Evolutionary conservation across 495 filamentous ascomycete genomes (phyloP), one percentile per base, ranked within the genome.

Genomic region (Penicillium argentinense): DNA sequence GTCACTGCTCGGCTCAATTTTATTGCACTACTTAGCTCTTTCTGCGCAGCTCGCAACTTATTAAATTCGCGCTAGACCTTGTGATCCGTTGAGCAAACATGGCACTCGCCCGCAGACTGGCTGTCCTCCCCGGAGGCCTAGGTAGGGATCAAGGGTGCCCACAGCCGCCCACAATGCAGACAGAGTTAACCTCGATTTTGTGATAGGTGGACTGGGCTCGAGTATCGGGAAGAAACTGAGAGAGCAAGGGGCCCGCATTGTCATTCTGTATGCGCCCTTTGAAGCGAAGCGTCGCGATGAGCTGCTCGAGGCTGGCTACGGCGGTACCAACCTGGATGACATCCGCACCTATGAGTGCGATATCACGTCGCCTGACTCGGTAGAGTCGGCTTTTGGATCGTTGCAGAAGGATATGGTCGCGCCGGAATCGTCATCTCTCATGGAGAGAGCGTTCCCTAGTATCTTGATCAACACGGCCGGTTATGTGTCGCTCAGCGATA

Each of bases 381-480:
- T 72, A 1, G 55, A 69, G 26, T 51, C 59, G 8, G 67, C 60
- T 0, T 72, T 72, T 21, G 13, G 21, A 18, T 29, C 53, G 1
- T 22, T 72, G 0, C 16, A 59, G 2, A 49, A 57, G 4, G 53
- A 70, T 8, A 36, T 57, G 7, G 29, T 62, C 1, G 32, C 48
- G 0, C 49, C 60, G 2, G 28, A 42, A 2, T 52, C 54, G 7
- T 54, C 57, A 1, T 44, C 56, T 4, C 9, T 38, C 0, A 4
- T 30, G 0, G 53, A 61, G 5, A 32, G 27, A 3, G 45, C 56
- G 0, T 67, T 69, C 41, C 69, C 69, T 0, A 63, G 63, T 24
- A 70, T 72, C 27, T 54, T 72, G 7, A 54, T 72, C 48, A 72
- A 72, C 51, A 72, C 69, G 0, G 69, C 69, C 5, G 69, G 69